Evolutionary conservation across 352 stramenopile species (phyloP).

Genomic region (Globisporangium sylvaticum): DNA sequence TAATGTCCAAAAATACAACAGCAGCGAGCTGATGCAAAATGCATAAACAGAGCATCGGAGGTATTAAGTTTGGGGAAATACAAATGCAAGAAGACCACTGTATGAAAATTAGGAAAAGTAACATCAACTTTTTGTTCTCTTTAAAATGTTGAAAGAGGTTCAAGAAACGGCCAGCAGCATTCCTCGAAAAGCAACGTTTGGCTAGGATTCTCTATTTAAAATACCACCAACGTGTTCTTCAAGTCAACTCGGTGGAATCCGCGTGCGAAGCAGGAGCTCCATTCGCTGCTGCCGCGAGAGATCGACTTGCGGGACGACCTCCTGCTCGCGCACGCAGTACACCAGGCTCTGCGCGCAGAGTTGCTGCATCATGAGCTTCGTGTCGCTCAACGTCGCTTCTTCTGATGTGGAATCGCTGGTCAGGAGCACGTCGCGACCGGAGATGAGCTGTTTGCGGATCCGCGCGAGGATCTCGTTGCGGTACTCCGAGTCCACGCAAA

Average conservation of each 20-base stretch:
- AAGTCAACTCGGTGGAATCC: neutral
- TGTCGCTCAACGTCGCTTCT: constrained; percentile 6
- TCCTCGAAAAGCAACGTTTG: too few species aligned
- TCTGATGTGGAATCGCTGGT: constrained; percentile 12
- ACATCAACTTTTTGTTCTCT: too few species aligned
- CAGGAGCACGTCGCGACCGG: constrained; percentile 27
- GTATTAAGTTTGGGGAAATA: too few species aligned
- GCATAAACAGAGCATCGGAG: too few species aligned
- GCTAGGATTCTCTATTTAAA: neutral
- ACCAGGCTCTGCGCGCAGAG: constrained; percentile 46
- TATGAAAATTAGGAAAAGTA: too few species aligned
- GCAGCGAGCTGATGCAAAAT: too few species aligned
- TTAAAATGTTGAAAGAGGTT: too few species aligned
- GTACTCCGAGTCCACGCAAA: constrained; percentile 18
- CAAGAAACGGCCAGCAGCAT: too few species aligned
- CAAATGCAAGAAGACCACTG: too few species aligned
- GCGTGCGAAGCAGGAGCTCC: constrained; percentile 3
- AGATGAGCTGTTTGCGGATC: constrained; percentile 34
- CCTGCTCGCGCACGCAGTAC: constrained; percentile 41
- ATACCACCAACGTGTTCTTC: too few species aligned
- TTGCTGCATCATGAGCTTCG: constrained; percentile 43
- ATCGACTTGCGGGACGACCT: constrained; percentile 29
- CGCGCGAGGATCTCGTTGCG: constrained; percentile 27
- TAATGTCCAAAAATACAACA: too few species aligned
- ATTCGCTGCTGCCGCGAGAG: neutral